Base-by-base conservation (phyloP, 176 grass and related monocot genomes). In the Secale cereale region DNA sequence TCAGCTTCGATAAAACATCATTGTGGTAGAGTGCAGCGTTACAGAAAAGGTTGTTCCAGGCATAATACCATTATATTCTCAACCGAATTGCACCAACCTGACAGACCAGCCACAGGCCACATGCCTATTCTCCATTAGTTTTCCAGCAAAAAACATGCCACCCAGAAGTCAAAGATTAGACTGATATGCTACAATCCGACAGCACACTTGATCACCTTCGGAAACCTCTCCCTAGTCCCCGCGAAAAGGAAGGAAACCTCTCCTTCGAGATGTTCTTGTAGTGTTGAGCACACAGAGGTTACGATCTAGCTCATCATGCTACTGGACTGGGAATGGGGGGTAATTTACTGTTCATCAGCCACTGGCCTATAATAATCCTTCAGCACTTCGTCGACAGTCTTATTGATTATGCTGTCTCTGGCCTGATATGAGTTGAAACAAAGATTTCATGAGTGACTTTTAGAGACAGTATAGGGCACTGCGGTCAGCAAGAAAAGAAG, bases 331-430 rank as follows among this genome's bases (percentile, higher is more conserved):
- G 7, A 59, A 16, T 30, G 3, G 72, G 16, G 14, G 23, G 1
- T 74, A 2, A 59, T 9, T 67, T 60, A 59, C 5, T 22, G 5
- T 89, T 79, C 84, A 17, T 59, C 37, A 1, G 19, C 72, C 10
- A 33, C 37, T 30, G 37, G 28, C 11, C 79, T 74, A 31, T 25
- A 72, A 23, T 12, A 72, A 23, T 12, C 28, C 39, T 66, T 68
- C 56, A 90, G 80, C 13, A 83, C 26, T 66, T 90, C 84, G 20
- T 83, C 80, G 8, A 90, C 48, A 36, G 89, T 74, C 65, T 83
- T 87, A 54, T 90, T 90, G 46, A 90, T 14, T 68, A 87, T 19
- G 60, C 59, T 90, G 28, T 67, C 85, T 69, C 27, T 80, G 35
- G 89, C 89, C 89, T 90, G 59, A 25, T 67, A 87, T 25, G 8